phyloP scores from a whole-genome alignment of 225 moss, liverwort and hornwort species.

The Sphagnum contortum region DNA sequence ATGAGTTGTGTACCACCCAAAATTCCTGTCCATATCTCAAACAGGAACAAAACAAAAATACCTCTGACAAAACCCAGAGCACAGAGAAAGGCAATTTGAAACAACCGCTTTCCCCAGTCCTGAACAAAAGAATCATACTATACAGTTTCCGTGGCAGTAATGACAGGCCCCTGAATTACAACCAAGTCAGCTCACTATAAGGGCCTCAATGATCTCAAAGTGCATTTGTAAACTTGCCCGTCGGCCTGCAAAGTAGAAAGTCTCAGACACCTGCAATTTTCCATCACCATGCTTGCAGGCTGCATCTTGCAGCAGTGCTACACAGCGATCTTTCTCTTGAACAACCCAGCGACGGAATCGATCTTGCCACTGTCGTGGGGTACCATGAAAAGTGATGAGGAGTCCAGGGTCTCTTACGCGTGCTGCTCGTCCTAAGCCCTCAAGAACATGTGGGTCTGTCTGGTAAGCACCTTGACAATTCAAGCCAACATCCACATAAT shows the following conservation, averaged over 20 bases:
- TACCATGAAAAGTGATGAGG: constrained; percentile 64
- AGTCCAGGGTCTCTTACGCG: constrained; percentile 41
- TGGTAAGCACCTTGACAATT: constrained; percentile 82
- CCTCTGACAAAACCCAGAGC: too few relatives aligned
- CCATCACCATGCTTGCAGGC: constrained; percentile 38
- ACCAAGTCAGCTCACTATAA: constrained; percentile 20
- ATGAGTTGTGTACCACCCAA: too few relatives aligned
- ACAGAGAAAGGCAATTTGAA: too few relatives aligned
- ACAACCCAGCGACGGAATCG: constrained; percentile 47
- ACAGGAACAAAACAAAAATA: too few relatives aligned
- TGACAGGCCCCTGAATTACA: too few relatives aligned
- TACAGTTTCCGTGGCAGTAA: too few relatives aligned
- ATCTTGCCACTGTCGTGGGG: constrained; percentile 77
- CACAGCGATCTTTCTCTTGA: constrained; percentile 54
- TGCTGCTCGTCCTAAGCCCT: constrained; percentile 53
- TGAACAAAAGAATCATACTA: too few relatives aligned
- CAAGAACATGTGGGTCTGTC: constrained; percentile 69
- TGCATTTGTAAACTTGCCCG: constrained; percentile 77
- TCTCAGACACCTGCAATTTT: constrained; percentile 54
- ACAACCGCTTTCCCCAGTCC: too few relatives aligned
- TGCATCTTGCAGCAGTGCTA: constrained; percentile 32
- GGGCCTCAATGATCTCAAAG: constrained; percentile 70
- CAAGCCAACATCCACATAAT: constrained; percentile 78
- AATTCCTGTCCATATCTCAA: too few relatives aligned
- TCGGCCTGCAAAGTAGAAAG: constrained; percentile 34